Conservation (phyloP, 108 stramenopile species). For the Aurantiochytrium sp. region DNA sequence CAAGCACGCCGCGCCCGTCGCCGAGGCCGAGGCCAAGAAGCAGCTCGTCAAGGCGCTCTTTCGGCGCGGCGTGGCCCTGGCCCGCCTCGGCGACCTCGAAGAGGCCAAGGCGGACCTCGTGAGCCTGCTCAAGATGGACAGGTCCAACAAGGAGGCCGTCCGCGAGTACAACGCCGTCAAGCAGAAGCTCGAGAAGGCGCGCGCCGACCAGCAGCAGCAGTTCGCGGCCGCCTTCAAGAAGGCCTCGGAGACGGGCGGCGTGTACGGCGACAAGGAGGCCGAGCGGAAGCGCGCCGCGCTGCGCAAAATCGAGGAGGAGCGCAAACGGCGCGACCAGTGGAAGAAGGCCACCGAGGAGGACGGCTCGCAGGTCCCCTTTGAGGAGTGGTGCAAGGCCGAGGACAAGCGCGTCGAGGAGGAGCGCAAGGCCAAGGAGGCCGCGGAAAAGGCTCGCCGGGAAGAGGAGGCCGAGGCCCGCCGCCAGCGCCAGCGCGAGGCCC, state of each 20-base stretch:
- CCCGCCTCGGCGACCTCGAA: not conserved
- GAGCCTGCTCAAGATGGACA: not conserved
- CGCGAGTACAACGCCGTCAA: not conserved
- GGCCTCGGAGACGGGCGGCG: not conserved
- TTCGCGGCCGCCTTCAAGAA: not conserved
- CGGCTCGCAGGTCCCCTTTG: not conserved
- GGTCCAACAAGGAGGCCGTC: not conserved
- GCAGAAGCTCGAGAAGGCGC: not conserved
- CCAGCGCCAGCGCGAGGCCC: not conserved
- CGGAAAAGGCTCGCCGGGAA: not conserved
- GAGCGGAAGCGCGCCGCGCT: not conserved
- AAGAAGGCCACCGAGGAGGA: not conserved
- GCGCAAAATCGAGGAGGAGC: not conserved
- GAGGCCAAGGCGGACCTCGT: conserved; percentile 21
- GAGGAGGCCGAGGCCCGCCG: not conserved
- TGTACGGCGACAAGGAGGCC: conserved; percentile 4
- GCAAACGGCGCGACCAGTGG: conserved; percentile 19
- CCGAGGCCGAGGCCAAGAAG: not conserved
- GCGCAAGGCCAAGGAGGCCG: not conserved
- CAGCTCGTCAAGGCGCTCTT: conserved; percentile 14
- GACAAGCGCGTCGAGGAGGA: conserved; percentile 17
- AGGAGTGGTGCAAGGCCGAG: conserved; percentile 26
- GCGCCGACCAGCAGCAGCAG: not conserved
- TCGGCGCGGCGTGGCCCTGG: not conserved
- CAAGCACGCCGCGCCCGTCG: not conserved